phyloP scores from a whole-genome alignment of 2,329 filamentous ascomycete species.

The Aureobasidium sp. region DNA sequence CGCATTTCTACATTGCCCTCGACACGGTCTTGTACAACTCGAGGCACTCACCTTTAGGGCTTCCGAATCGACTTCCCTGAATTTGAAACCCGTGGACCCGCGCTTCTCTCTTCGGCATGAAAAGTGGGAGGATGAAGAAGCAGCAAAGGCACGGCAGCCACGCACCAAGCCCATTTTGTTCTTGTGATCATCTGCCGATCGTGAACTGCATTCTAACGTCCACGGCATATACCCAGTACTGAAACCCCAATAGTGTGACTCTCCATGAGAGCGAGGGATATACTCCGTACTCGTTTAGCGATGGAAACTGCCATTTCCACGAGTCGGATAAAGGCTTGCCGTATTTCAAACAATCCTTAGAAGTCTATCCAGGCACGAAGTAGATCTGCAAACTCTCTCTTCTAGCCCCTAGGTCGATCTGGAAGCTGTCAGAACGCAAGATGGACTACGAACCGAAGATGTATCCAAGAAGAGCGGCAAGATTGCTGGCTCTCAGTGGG shows the following conservation, averaged over 20 bases:
- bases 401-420: neutral
- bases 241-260: neutral
- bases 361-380: neutral
- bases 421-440: neutral
- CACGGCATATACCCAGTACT: neutral
- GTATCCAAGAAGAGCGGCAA: neutral
- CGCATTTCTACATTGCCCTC: neutral
- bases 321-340: neutral
- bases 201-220: neutral
- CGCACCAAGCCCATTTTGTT: neutral
- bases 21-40: neutral
- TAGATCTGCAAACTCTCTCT: neutral
- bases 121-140: neutral
- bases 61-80: neutral
- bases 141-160: neutral
- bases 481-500: neutral
- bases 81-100: neutral
- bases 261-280: neutral
- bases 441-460: neutral
- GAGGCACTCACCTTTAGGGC: neutral
- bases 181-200: conserved; percentile 8
- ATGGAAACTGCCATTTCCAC: neutral
- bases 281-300: neutral
- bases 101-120: neutral
- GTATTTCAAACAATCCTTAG: neutral